Conservation (phyloP, 2,329 filamentous ascomycete genomes). For the Fusarium sp. region DNA sequence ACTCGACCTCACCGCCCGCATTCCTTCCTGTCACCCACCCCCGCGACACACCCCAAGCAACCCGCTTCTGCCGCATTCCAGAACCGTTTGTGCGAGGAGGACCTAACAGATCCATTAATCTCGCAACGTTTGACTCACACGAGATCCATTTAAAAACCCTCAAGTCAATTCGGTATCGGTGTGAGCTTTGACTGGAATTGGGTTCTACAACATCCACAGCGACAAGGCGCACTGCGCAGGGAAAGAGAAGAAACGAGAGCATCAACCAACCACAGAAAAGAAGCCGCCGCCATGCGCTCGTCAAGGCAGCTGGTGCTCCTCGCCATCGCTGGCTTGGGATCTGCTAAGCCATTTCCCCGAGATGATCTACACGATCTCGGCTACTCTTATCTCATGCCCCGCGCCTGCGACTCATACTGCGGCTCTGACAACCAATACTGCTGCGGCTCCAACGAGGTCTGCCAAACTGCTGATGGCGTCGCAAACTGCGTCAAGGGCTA, state of each 20-base stretch:
- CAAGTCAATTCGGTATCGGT: constrained; percentile 16
- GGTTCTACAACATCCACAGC: constrained; percentile 11
- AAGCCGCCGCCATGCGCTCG: constrained; percentile 36
- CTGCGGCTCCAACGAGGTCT: constrained; percentile 60
- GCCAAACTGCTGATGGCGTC: constrained; percentile 61
- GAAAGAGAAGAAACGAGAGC: constrained; percentile 10
- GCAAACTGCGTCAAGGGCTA: constrained; percentile 60
- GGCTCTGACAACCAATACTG: constrained; percentile 66
- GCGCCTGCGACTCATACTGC: constrained; percentile 64
- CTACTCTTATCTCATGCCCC: constrained; percentile 61
- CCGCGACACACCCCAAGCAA: constrained; percentile 7
- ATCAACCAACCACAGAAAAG: neutral
- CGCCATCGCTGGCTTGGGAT: constrained; percentile 45
- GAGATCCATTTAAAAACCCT: constrained; percentile 1
- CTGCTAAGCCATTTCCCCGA: constrained; percentile 61
- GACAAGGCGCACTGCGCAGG: constrained; percentile 14
- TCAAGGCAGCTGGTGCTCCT: constrained; percentile 52
- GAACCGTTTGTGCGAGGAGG: constrained; percentile 10
- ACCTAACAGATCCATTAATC: constrained; percentile 6
- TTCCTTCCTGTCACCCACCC: constrained; percentile 19
- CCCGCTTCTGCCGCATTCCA: constrained; percentile 35
- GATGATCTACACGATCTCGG: constrained; percentile 60
- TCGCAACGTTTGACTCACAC: constrained; percentile 13
- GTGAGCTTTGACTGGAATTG: constrained; percentile 21
- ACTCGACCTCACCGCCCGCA: constrained; percentile 18